These are phyloP conservation scores for Boletus vinaceobasis DNA, from an alignment of 768 basidiomycete species.

Conservation along the genomic window DNA sequence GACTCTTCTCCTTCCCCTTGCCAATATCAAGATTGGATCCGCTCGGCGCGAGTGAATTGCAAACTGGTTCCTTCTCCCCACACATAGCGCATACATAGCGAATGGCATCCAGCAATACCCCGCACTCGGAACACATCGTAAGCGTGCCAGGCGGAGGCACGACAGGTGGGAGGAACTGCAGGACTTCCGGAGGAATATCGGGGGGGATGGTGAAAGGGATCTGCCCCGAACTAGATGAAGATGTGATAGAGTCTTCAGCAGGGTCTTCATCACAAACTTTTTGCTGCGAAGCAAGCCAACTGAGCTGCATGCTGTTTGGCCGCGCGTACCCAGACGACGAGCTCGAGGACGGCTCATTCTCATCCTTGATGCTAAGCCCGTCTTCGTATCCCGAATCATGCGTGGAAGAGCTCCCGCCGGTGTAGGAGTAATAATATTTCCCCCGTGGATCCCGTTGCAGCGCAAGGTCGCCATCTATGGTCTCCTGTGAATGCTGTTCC, in stretches of 20 bases:
- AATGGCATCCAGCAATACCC: conserved; percentile 68
- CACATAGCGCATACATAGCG: conserved; percentile 89
- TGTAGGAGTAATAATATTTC: conserved; percentile 76
- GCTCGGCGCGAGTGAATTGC: conserved; percentile 9
- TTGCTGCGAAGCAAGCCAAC: conserved; percentile 61
- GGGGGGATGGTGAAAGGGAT: conserved; percentile 24
- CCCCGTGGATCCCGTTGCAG: conserved; percentile 66
- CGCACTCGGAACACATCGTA: conserved; percentile 84
- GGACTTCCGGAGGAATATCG: conserved; percentile 48
- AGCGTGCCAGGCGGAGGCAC: conserved; percentile 57
- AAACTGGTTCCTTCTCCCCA: conserved; percentile 64
- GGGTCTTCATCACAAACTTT: conserved; percentile 25
- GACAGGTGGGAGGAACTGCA: conserved; percentile 46
- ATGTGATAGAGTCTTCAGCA: conserved; percentile 7
- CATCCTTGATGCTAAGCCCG: conserved; percentile 35
- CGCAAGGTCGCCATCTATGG: conserved; percentile 58
- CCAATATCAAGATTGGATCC: conserved; percentile 16
- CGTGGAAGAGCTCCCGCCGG: conserved; percentile 43
- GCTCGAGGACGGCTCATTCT: conserved; percentile 25
- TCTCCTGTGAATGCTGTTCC: conserved; percentile 36
- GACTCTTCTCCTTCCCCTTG: conserved; percentile 48
- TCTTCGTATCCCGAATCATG: conserved; percentile 58
- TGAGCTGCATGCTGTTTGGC: conserved; percentile 65
- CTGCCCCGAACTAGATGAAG: conserved; percentile 17
- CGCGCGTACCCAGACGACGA: conserved; percentile 38